phyloP scores from a whole-genome alignment of 768 basidiomycete species.

The Harrya chromipes region DNA sequence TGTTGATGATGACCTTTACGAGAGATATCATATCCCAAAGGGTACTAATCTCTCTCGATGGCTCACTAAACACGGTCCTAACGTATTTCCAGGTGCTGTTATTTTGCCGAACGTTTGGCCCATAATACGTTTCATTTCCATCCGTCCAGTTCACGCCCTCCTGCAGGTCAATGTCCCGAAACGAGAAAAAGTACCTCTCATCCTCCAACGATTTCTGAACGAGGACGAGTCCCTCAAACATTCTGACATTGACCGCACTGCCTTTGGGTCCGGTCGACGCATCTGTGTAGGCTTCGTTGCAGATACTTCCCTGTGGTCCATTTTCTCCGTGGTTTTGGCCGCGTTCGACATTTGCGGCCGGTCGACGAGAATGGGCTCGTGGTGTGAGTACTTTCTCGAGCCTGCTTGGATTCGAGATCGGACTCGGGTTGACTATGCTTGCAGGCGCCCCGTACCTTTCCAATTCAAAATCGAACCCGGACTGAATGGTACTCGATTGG shows the following conservation, averaged over 20 bases:
- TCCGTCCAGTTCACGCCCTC: too few relatives aligned
- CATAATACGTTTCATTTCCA: too few relatives aligned
- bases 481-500: too few relatives aligned
- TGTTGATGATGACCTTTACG: too few relatives aligned
- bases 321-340: conserved; percentile 5
- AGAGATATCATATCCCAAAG: too few relatives aligned
- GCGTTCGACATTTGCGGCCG: conserved; percentile 2
- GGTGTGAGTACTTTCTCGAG: neutral
- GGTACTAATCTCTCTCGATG: too few relatives aligned
- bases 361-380: conserved; percentile 3
- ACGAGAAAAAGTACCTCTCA: conserved; percentile 32
- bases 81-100: neutral
- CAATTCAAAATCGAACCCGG: too few relatives aligned
- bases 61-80: too few relatives aligned
- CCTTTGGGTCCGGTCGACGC: conserved; percentile 21
- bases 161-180: too few relatives aligned
- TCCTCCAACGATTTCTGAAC: conserved; percentile 38
- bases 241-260: neutral
- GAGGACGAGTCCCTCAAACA: conserved; percentile 6
- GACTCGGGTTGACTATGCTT: too few relatives aligned
- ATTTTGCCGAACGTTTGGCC: conserved; percentile 1
- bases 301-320: conserved; percentile 9
- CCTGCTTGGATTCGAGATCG: too few relatives aligned
- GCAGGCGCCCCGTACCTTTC: too few relatives aligned
- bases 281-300: conserved; percentile 21